Conservation (phyloP, 306 rosid species). For the Casuarina cunninghamiana region DNA sequence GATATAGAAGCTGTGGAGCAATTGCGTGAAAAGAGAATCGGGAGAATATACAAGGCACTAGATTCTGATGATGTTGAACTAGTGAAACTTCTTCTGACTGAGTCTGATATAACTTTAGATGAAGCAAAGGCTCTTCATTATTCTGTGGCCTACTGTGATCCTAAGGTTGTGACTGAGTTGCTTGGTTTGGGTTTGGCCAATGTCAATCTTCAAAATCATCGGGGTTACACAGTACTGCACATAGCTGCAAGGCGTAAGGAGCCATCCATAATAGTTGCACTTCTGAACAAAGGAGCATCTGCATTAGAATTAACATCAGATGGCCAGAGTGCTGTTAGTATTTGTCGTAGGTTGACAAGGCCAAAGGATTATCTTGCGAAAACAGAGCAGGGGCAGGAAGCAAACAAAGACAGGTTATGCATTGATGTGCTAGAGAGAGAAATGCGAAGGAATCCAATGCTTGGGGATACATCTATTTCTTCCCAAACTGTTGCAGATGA, state of each 20-base stretch:
- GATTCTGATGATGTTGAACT: constrained; percentile 92
- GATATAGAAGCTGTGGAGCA: constrained; percentile 41
- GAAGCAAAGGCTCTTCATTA: constrained; percentile 80
- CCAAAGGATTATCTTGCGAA: constrained; percentile 63
- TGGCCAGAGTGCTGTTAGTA: constrained; percentile 81
- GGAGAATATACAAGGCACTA: constrained; percentile 67
- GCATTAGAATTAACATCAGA: constrained; percentile 60
- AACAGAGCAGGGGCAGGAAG: constrained; percentile 52
- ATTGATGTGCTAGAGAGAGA: constrained; percentile 82
- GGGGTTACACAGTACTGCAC: constrained; percentile 75
- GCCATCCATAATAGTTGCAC: constrained; percentile 67
- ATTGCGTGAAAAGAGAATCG: constrained; percentile 51
- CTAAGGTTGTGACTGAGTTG: constrained; percentile 76
- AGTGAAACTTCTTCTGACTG: constrained; percentile 62
- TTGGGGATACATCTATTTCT: constrained; percentile 40
- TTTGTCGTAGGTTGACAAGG: constrained; percentile 83
- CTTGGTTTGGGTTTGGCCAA: constrained; percentile 55
- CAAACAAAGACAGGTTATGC: constrained; percentile 84
- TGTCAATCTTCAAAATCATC: constrained; percentile 46
- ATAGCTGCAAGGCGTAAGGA: constrained; percentile 90
- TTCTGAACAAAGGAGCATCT: constrained; percentile 65
- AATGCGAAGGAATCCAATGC: constrained; percentile 62
- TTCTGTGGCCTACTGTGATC: constrained; percentile 83
- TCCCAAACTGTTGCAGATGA: constrained; percentile 57
- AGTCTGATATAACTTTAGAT: constrained; percentile 67